Evolutionary conservation across 495 filamentous ascomycete species (phyloP), one percentile per base, ranked within the genome.

Genomic region (Daldinia vernicosa): DNA sequence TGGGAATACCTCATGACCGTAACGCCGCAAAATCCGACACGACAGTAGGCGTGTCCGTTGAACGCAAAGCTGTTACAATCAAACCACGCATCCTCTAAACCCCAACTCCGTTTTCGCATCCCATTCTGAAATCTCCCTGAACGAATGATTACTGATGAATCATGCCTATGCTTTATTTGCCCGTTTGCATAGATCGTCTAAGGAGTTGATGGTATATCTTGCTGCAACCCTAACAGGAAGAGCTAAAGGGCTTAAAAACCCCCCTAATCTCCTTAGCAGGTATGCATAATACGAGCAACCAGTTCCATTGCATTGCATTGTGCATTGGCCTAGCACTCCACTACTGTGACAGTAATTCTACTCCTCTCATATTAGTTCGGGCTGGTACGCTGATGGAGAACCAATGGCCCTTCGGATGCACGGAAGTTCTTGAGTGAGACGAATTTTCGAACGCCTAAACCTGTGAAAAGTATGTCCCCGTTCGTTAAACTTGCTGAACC

Each of bases 1-100:
- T 45, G 43, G 50, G 51, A 69, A 69, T 62, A 17, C 19, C 9
- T 33, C 60, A 39, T 57, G 54, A 57, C 66, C 65, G 43, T 66
- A 73, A 73, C 65, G 65, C 65, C 70, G 61, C 39, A 66, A 69
- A 69, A 24, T 66, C 57, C 57, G 57, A 59, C 43, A 53, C 35
- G 66, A 59, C 33, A 19, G 55, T 17, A 24, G 33, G 32, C 8
- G 54, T 35, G n/a, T 53, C 61, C 45, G 51, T 52, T 59, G 66
- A 69, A 66, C 32, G 28, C 51, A 40, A 37, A 56, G 35, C 22
- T 47, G 24, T 56, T 43, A 28, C 65, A 27, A 55, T 27, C 39
- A 17, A 65, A 60, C n/a, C 24, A n/a, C 33, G 51, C 47, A 17
- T 53, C 61, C 70, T 24, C 14, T 37, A 15, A 69, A 63, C 64